phyloP scores from a whole-genome alignment of 192 early-diverging fungal species.

The Backusella luteola region DNA sequence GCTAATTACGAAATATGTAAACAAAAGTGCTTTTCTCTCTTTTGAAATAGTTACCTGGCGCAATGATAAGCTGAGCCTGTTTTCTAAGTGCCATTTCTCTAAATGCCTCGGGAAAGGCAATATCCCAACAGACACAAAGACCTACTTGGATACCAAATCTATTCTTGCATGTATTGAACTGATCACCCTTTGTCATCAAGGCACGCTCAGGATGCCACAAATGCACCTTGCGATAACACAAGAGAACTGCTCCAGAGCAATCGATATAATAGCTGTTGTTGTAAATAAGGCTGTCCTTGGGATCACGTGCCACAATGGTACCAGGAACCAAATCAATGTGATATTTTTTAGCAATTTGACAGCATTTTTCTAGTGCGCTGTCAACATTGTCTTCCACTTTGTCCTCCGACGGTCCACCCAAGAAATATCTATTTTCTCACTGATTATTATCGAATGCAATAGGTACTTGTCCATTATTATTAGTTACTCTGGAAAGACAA shows the following conservation, averaged over 20 bases:
- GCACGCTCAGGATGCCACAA: conserved; percentile 29
- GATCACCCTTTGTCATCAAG: conserved; percentile 14
- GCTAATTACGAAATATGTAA: neutral
- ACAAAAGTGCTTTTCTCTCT: too few species aligned
- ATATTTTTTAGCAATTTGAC: conserved; percentile 25
- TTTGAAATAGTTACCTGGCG: conserved; percentile 9
- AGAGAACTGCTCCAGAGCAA: conserved; percentile 18
- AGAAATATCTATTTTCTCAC: conserved; percentile 20
- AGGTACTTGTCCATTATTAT: neutral
- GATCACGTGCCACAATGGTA: conserved; percentile 27
- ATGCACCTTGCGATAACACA: conserved; percentile 26
- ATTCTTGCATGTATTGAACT: conserved; percentile 17
- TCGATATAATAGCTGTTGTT: conserved; percentile 39
- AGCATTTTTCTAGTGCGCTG: neutral
- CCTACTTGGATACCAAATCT: conserved; percentile 29
- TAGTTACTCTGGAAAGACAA: conserved; percentile 35
- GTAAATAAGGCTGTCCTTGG: neutral
- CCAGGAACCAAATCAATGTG: conserved; percentile 35
- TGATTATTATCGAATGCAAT: too few species aligned
- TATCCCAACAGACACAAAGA: conserved; percentile 35
- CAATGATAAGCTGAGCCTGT: conserved; percentile 24
- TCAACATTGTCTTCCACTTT: neutral
- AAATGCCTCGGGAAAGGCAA: conserved; percentile 27
- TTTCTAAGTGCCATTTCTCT: conserved; percentile 19
- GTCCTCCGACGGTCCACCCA: conserved; percentile 19